Percentiles rank a stretch among this genome's conserved stretches.
These are phyloP conservation scores for Cutaneotrichosporon daszewskae DNA, from an alignment of 1,284 basidiomycete species.

Conservation along the genomic window DNA sequence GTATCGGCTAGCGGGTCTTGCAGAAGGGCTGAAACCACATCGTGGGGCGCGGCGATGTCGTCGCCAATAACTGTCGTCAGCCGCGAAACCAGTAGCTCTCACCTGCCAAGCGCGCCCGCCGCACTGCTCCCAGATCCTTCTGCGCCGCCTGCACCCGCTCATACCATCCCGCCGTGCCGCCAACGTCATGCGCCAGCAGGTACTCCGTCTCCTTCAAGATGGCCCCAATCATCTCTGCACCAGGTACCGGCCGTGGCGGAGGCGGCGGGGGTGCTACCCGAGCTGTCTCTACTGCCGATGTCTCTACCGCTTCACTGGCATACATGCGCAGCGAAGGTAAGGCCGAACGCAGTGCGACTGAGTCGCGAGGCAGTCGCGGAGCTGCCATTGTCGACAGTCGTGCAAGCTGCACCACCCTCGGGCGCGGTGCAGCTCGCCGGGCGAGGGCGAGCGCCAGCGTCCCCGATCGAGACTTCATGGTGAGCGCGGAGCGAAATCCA, in stretches of 20 bases:
- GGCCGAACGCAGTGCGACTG: too few relatives aligned
- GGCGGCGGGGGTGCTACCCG: too few relatives aligned
- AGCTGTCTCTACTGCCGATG: too few relatives aligned
- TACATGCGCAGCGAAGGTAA: too few relatives aligned
- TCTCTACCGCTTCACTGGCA: too few relatives aligned
- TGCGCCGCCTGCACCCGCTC: constrained; percentile 19
- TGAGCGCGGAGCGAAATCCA: background rate
- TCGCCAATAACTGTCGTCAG: constrained; percentile 35
- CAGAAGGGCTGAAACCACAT: constrained; percentile 39
- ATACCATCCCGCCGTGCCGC: constrained; percentile 34
- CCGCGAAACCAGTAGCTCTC: constrained; percentile 3
- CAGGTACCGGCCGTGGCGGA: background rate
- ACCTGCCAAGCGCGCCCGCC: constrained; percentile 31
- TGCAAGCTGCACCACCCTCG: too few relatives aligned
- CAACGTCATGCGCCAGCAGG: constrained; percentile 34
- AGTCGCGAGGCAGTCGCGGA: too few relatives aligned
- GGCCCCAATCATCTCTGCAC: background rate
- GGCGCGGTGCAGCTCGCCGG: too few relatives aligned
- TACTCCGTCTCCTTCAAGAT: background rate
- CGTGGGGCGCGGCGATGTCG: constrained; percentile 23
- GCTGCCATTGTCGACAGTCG: too few relatives aligned
- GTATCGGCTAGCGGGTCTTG: constrained; percentile 36
- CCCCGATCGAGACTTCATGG: constrained; percentile 2
- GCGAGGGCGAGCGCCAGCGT: background rate
- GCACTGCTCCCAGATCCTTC: constrained; percentile 12